A percentile compares a stretch with the other conserved stretches of the same genome.
phyloP scores from a whole-genome alignment of 805 yeast genomes.

The Saccharomycopsis oosterbeekiorum region DNA sequence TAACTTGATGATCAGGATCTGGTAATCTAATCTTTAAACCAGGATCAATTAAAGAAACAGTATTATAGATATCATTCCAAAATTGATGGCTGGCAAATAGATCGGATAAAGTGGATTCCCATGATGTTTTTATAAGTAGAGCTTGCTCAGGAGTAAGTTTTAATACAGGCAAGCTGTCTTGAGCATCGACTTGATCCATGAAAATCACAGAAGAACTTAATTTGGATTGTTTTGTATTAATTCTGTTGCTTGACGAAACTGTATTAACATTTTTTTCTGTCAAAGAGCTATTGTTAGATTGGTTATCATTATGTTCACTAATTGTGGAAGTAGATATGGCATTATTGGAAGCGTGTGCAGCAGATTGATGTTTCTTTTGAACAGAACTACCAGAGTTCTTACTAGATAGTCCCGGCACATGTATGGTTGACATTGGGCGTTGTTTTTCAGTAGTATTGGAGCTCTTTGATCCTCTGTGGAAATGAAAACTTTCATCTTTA shows the following conservation, averaged over 20 bases:
- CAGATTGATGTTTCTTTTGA: background rate
- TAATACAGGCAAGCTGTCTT: constrained; percentile 1
- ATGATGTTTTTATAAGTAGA: constrained; percentile 15
- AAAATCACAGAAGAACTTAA: background rate
- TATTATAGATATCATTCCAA: constrained; percentile 17
- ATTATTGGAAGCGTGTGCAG: background rate
- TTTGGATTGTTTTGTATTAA: background rate
- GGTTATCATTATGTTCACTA: background rate
- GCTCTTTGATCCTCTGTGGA: background rate
- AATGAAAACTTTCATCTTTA: background rate
- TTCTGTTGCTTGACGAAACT: background rate
- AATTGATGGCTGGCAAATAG: constrained; percentile 16
- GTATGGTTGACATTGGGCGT: background rate
- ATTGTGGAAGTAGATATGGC: background rate
- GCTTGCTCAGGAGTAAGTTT: constrained; percentile 13
- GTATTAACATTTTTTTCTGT: background rate
- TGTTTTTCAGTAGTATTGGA: background rate
- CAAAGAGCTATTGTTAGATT: background rate
- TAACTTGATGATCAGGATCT: constrained; percentile 17
- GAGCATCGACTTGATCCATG: background rate
- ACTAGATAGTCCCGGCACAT: background rate
- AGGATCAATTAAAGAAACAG: constrained; percentile 12
- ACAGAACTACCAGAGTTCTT: background rate
- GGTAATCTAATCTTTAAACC: constrained; percentile 15
- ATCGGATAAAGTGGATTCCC: constrained; percentile 16